Percentiles rank a stretch among this genome's conserved stretches.
Conservation (phyloP, 805 yeast genomes). For the Vanderwaltozyma tropicalis region DNA sequence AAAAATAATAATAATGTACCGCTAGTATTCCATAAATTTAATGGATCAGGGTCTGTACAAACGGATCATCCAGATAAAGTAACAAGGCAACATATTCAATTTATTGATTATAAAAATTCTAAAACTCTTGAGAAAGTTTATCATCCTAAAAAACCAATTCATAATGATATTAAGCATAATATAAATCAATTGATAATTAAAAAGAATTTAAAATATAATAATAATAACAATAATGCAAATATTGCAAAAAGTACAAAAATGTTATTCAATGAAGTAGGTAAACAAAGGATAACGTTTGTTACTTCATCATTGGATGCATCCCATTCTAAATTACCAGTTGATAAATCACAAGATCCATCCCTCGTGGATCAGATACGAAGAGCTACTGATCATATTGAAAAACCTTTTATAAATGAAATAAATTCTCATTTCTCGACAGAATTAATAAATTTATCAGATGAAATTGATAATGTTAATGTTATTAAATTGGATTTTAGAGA, state of each 20-base stretch:
- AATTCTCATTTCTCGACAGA: neutral
- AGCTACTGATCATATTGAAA: no score
- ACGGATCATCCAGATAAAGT: neutral
- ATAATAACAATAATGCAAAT: slow-evolving; percentile 1
- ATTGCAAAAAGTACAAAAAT: neutral
- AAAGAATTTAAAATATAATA: slow-evolving; percentile 2
- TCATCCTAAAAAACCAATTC: no score
- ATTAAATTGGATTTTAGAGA: no score
- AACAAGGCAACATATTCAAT: no score
- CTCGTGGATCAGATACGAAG: no score
- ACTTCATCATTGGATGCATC: no score
- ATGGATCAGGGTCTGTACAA: neutral
- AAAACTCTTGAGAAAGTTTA: no score
- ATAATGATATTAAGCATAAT: neutral
- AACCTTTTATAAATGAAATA: no score
- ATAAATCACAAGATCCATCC: no score
- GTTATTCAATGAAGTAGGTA: neutral
- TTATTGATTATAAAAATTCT: no score
- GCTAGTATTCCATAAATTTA: slow-evolving; percentile 3
- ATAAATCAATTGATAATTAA: slow-evolving; percentile 1
- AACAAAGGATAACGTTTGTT: no score
- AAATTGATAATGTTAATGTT: no score
- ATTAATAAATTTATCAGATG: neutral
- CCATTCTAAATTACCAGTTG: neutral
- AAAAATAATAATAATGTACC: neutral